Percentiles rank a stretch among this genome's conserved stretches.
Evolutionary conservation across 345 rosid genomes (phyloP).

Genomic region (Brassica rapa): DNA sequence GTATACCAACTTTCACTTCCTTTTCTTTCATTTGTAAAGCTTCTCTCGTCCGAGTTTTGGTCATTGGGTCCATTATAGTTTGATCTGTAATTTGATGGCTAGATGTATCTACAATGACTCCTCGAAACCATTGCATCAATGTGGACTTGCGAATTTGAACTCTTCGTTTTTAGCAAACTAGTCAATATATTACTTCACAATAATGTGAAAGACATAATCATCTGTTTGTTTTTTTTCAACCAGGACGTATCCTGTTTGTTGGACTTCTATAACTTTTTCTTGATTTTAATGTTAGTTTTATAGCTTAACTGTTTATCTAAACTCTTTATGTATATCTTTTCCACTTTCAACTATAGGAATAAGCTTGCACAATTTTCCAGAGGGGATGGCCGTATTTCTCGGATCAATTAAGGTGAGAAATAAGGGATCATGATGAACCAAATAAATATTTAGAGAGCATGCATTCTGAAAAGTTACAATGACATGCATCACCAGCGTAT

Average conservation of each 20-base stretch:
- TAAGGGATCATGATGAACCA: conserved; percentile 5
- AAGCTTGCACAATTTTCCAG: conserved; percentile 99
- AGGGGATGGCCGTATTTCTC: conserved; percentile 98
- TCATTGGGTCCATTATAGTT: conserved; percentile 14
- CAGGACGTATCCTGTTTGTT: neutral
- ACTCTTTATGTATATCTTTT: conserved; percentile 8
- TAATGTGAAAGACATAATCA: neutral
- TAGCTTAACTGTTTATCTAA: neutral
- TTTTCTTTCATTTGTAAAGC: neutral
- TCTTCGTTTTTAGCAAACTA: conserved; percentile 6
- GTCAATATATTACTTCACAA: neutral
- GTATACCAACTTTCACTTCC: conserved; percentile 43
- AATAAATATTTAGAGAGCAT: neutral
- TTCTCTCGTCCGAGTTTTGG: neutral
- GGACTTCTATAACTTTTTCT: neutral
- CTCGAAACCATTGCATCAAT: conserved; percentile 24
- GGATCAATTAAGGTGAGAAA: conserved; percentile 85
- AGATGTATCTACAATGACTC: neutral
- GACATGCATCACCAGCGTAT: conserved; percentile 2
- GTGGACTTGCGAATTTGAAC: neutral
- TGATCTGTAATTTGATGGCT: conserved; percentile 11
- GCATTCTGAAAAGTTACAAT: neutral
- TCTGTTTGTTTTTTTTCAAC: conserved; percentile 9
- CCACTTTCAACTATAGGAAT: conserved; percentile 57
- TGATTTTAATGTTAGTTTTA: neutral